These are phyloP conservation scores for Debaryomyces nepalensis DNA, from an alignment of 1,139 yeast genomes.

Conservation along the genomic window DNA sequence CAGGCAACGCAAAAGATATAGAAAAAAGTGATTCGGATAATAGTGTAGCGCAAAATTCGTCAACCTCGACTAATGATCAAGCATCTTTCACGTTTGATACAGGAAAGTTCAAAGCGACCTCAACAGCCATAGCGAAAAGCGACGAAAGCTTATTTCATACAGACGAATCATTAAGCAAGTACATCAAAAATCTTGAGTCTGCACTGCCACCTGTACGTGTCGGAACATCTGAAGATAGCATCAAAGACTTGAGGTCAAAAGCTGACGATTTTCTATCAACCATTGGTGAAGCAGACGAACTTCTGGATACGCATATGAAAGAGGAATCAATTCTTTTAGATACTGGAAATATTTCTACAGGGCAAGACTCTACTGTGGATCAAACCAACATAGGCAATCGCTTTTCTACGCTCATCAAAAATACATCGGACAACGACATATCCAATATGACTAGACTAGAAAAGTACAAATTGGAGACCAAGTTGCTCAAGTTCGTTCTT, in stretches of 20 bases:
- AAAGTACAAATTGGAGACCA: constrained; percentile 35
- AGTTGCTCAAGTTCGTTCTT: constrained; percentile 37
- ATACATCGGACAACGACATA: constrained; percentile 24
- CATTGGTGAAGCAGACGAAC: constrained; percentile 1
- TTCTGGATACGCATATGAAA: neutral
- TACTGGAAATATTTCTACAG: neutral
- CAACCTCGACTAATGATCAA: neutral
- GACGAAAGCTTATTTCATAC: neutral
- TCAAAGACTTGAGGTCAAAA: neutral
- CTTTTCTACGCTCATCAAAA: constrained; percentile 8
- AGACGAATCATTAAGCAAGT: neutral
- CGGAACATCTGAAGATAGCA: neutral
- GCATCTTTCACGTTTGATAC: constrained; percentile 1
- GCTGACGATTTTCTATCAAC: neutral
- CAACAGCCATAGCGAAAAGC: neutral
- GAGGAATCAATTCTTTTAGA: neutral
- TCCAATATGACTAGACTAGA: constrained; percentile 23
- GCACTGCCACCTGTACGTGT: neutral
- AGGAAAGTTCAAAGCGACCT: neutral
- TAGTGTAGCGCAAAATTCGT: neutral
- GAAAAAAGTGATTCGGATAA: neutral
- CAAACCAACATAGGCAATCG: neutral
- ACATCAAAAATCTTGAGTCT: neutral
- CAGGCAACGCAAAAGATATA: too few relatives aligned
- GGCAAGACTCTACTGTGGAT: neutral